These are phyloP conservation scores for Zhuliangozyma blackwelliae DNA, from an alignment of 1,139 yeast species.

Conservation along the genomic window DNA sequence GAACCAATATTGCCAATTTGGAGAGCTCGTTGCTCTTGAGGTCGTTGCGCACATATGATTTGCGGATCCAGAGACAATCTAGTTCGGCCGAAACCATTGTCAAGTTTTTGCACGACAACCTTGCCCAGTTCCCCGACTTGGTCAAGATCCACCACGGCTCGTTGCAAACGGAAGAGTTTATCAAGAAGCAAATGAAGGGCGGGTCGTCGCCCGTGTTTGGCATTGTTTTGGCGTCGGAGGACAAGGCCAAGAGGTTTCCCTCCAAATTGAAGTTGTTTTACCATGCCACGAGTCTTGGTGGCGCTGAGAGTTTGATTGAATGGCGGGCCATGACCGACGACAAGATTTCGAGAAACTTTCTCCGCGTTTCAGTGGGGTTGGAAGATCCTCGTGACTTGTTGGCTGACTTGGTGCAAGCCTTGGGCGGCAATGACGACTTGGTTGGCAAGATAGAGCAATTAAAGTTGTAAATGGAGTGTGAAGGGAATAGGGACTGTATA, in stretches of 20 bases:
- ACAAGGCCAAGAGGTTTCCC: conserved; percentile 63
- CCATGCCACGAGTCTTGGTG: conserved; percentile 92
- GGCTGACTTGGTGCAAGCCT: conserved; percentile 46
- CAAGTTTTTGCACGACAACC: conserved; percentile 49
- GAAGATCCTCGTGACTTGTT: conserved; percentile 74
- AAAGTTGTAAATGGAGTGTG: too few species aligned
- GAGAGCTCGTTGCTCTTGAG: conserved; percentile 73
- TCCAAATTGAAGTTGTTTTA: conserved; percentile 64
- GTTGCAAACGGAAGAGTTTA: conserved; percentile 62
- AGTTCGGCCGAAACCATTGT: conserved; percentile 63
- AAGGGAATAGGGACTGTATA: too few species aligned
- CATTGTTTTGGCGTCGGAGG: conserved; percentile 47
- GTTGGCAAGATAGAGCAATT: conserved; percentile 5
- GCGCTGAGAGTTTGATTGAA: conserved; percentile 87
- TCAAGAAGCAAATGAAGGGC: conserved; percentile 53
- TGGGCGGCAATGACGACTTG: conserved; percentile 8
- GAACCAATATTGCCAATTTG: conserved; percentile 73
- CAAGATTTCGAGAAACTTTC: conserved; percentile 47
- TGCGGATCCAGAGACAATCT: conserved; percentile 66
- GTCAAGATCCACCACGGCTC: conserved; percentile 64
- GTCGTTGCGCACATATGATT: conserved; percentile 73
- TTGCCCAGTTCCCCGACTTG: conserved; percentile 44
- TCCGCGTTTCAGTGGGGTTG: conserved; percentile 76
- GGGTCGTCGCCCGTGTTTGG: conserved; percentile 79
- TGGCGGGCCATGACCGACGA: conserved; percentile 82